Percentiles rank a stretch among this genome's conserved stretches.
These are phyloP conservation scores for Rhododendron ferrugineum DNA, from an alignment of 148 eudicot species.

Conservation along the genomic window DNA sequence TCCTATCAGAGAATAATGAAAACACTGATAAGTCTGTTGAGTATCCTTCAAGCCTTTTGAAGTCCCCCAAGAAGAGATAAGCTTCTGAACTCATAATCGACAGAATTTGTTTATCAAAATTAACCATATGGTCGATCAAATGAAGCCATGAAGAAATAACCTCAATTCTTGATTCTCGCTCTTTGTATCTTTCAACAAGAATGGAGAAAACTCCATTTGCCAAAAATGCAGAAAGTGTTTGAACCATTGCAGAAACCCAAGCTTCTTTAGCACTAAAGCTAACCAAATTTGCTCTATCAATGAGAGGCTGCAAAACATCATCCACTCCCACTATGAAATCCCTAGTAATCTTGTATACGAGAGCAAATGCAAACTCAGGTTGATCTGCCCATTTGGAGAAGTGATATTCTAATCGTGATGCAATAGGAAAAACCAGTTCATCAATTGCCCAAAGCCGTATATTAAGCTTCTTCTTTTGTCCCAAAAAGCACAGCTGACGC, in stretches of 20 bases:
- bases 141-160: constrained; percentile 45
- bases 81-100: constrained; percentile 37
- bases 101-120: constrained; percentile 40
- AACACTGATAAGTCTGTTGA: constrained; percentile 30
- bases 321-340: constrained; percentile 2
- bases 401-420: constrained; percentile 46
- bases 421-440: constrained; percentile 49
- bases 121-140: constrained; percentile 38
- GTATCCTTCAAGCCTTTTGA: constrained; percentile 17
- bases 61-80: constrained; percentile 22
- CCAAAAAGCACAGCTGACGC: neutral
- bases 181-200: constrained; percentile 35
- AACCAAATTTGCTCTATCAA: constrained; percentile 43
- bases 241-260: constrained; percentile 49
- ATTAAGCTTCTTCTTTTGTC: neutral
- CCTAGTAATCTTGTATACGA: neutral
- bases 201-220: constrained; percentile 30
- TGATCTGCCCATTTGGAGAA: constrained; percentile 40
- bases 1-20: constrained; percentile 40
- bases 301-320: constrained; percentile 21
- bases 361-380: constrained; percentile 30
- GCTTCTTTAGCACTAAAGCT: constrained; percentile 57
- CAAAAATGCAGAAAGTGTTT: constrained; percentile 33
- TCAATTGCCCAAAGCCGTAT: constrained; percentile 26
- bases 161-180: constrained; percentile 22